Percentiles rank a stretch among this genome's conserved stretches.
Conservation (phyloP, 1,284 basidiomycete species). For the Irpex sp. region DNA sequence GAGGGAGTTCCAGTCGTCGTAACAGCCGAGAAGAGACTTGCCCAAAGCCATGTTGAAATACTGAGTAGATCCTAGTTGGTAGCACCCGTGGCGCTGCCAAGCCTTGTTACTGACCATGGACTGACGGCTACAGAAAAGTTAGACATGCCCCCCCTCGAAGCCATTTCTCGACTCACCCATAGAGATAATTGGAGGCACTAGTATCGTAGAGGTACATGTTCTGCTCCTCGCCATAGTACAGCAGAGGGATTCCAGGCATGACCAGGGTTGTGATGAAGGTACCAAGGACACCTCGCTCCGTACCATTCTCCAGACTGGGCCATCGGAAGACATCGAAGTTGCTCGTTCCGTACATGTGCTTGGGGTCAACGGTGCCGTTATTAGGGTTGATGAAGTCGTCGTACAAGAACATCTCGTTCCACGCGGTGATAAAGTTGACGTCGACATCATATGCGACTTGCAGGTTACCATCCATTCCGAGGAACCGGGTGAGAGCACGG, state of each 20-base stretch:
- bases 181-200: constrained; percentile 83
- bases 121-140: constrained; percentile 62
- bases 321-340: constrained; percentile 94
- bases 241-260: constrained; percentile 84
- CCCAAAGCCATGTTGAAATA: constrained; percentile 89
- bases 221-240: constrained; percentile 90
- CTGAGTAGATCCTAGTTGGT: constrained; percentile 82
- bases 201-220: constrained; percentile 84
- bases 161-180: constrained; percentile 48
- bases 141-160: background rate
- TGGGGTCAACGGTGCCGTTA: constrained; percentile 69
- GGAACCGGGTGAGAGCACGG: constrained; percentile 76
- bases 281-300: constrained; percentile 68
- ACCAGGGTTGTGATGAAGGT: constrained; percentile 77
- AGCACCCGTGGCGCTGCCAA: constrained; percentile 92
- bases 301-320: constrained; percentile 83
- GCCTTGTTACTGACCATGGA: constrained; percentile 82
- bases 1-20: constrained; percentile 85
- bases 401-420: constrained; percentile 86
- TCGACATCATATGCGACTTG: constrained; percentile 83
- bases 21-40: constrained; percentile 73
- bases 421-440: constrained; percentile 79
- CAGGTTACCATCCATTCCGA: constrained; percentile 92
- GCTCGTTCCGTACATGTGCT: constrained; percentile 85
- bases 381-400: constrained; percentile 82